Conservation (phyloP, 129 eudicot genomes). For the Chrysanthemum lavandulifolium region DNA sequence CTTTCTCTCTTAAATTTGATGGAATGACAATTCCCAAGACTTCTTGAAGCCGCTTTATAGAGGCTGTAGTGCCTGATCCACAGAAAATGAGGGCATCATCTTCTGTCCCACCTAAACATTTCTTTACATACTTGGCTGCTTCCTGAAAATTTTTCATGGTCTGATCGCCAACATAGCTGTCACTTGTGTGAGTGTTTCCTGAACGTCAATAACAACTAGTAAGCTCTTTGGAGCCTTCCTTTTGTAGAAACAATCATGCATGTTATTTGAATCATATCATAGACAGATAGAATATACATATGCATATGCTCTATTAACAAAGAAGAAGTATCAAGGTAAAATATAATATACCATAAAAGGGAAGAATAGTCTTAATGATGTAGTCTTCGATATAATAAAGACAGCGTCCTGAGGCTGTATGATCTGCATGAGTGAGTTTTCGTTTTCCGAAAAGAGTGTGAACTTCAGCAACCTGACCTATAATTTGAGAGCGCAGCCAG, state of each 20-base stretch:
- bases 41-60: slow-evolving; percentile 81
- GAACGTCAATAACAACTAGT: background rate
- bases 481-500: slow-evolving; percentile 70
- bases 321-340: background rate
- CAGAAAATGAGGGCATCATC: slow-evolving; percentile 66
- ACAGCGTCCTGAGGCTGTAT: slow-evolving; percentile 74
- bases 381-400: slow-evolving; percentile 65
- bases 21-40: slow-evolving; percentile 67
- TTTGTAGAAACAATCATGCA: no score
- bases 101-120: slow-evolving; percentile 61
- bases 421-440: slow-evolving; percentile 69
- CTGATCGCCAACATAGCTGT: slow-evolving; percentile 66
- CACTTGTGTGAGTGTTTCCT: slow-evolving; percentile 87
- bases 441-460: slow-evolving; percentile 67
- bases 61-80: slow-evolving; percentile 84
- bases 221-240: no score
- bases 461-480: slow-evolving; percentile 50
- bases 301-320: no score
- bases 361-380: slow-evolving; percentile 49
- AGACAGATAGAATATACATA: no score
- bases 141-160: slow-evolving; percentile 51
- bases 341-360: slow-evolving; percentile 54
- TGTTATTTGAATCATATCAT: no score
- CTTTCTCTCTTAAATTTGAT: slow-evolving; percentile 43
- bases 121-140: slow-evolving; percentile 55